These are phyloP conservation scores for Botrytis fragariae DNA, from an alignment of 2,329 filamentous ascomycete genomes.

Conservation along the genomic window DNA sequence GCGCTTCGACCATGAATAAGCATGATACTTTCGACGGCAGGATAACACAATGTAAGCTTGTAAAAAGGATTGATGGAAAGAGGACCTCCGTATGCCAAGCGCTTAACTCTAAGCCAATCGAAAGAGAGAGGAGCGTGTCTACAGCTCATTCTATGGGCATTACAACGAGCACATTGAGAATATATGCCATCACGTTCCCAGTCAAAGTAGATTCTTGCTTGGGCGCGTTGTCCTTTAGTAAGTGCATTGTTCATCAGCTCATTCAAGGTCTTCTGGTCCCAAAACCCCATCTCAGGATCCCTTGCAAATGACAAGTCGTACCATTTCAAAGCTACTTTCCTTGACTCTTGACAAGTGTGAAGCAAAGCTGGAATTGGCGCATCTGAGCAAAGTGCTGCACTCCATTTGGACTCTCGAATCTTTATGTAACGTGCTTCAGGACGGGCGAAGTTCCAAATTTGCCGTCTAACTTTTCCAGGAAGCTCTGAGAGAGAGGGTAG, in stretches of 20 bases:
- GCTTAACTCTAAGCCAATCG: background rate
- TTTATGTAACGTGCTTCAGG: slow-evolving; percentile 4
- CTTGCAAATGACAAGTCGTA: slow-evolving; percentile 7
- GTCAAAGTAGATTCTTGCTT: background rate
- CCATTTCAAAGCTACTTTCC: background rate
- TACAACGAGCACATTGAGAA: background rate
- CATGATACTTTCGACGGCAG: background rate
- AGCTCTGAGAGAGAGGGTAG: background rate
- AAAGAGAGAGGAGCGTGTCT: slow-evolving; percentile 1
- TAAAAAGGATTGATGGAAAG: slow-evolving; percentile 1
- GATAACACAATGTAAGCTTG: slow-evolving; percentile 2
- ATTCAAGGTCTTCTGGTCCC: background rate
- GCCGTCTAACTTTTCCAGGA: background rate
- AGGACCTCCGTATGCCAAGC: background rate
- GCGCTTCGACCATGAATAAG: background rate
- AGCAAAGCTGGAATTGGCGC: slow-evolving; percentile 1
- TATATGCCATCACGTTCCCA: slow-evolving; percentile 7
- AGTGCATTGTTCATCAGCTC: background rate
- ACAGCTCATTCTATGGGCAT: background rate
- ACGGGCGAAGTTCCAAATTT: background rate
- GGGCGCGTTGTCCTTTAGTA: background rate
- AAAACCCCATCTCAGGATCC: background rate
- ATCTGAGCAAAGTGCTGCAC: background rate
- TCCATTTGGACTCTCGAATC: slow-evolving; percentile 1
- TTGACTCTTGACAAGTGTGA: slow-evolving; percentile 2